Conservation (phyloP, 1,139 yeast genomes). For the Geotrichum klebahnii region DNA sequence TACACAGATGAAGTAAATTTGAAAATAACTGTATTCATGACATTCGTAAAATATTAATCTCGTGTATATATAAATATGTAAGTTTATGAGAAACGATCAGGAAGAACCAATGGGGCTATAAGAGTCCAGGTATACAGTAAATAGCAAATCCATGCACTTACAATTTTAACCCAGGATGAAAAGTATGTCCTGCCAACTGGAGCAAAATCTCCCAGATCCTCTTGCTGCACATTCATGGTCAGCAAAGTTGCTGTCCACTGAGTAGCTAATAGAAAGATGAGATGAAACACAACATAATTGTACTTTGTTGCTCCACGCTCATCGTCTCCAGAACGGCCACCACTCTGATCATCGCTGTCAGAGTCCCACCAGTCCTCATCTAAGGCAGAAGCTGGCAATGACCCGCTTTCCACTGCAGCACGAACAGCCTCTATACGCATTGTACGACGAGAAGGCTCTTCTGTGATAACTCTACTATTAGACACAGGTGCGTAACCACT, state of each 20-base stretch:
- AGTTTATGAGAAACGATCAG: constrained; percentile 61
- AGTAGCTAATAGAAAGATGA: constrained; percentile 90
- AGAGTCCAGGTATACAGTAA: constrained; percentile 84
- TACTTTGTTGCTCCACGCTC: constrained; percentile 69
- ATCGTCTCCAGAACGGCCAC: constrained; percentile 49
- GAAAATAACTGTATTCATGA: no score
- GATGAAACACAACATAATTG: constrained; percentile 82
- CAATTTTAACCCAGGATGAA: constrained; percentile 89
- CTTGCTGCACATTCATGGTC: constrained; percentile 85
- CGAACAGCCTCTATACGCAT: constrained; percentile 84
- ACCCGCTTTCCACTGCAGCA: constrained; percentile 93
- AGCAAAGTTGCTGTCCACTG: constrained; percentile 93
- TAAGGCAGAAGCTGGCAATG: constrained; percentile 88
- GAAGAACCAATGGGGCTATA: constrained; percentile 83
- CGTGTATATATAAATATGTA: constrained; percentile 3
- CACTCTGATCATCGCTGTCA: constrained; percentile 32
- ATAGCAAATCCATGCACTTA: constrained; percentile 90
- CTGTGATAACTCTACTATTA: constrained; percentile 41
- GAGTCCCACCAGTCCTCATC: constrained; percentile 54
- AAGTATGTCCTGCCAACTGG: constrained; percentile 97
- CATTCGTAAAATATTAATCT: neutral
- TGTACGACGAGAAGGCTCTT: constrained; percentile 64
- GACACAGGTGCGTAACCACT: constrained; percentile 37
- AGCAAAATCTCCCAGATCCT: constrained; percentile 80
- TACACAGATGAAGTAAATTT: no score